Percentiles rank a stretch among this genome's conserved stretches.
Evolutionary conservation across 169 alveolate species (phyloP).

Genomic region (Theileria orientalis): DNA sequence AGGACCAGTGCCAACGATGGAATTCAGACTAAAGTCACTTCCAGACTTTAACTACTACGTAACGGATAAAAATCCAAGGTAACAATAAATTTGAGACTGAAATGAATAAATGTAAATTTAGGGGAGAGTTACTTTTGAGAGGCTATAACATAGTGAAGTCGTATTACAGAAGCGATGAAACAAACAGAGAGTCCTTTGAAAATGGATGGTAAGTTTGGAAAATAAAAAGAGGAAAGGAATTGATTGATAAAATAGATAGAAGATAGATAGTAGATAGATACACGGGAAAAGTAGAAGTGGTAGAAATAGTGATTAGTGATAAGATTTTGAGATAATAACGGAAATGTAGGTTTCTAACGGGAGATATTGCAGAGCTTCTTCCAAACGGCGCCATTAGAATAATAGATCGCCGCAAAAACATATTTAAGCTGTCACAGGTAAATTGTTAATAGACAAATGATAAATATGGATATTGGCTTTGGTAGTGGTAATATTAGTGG

Average conservation of each 20-base stretch:
- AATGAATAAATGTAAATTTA: constrained; percentile 32
- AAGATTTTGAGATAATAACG: too few species aligned
- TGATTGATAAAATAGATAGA: too few species aligned
- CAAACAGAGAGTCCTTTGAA: constrained; percentile 82
- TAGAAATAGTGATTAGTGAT: too few species aligned
- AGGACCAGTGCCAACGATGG: constrained; percentile 83
- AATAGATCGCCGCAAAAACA: constrained; percentile 91
- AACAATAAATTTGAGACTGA: constrained; percentile 22
- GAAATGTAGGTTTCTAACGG: constrained; percentile 79
- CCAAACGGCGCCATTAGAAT: constrained; percentile 86
- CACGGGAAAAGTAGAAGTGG: too few species aligned
- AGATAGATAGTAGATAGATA: too few species aligned
- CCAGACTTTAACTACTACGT: constrained; percentile 87
- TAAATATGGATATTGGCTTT: background rate
- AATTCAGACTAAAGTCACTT: constrained; percentile 85
- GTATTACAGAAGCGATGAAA: constrained; percentile 82
- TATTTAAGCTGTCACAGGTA: constrained; percentile 88
- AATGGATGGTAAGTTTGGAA: constrained; percentile 83
- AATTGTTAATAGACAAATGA: background rate
- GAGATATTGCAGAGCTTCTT: constrained; percentile 88
- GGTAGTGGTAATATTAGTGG: too few species aligned
- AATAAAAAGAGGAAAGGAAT: too few species aligned
- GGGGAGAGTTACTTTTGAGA: constrained; percentile 76
- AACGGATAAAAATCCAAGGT: constrained; percentile 60
- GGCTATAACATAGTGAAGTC: constrained; percentile 84